phyloP scores from a whole-genome alignment of 768 basidiomycete species.

The Kwoniella sp. region DNA sequence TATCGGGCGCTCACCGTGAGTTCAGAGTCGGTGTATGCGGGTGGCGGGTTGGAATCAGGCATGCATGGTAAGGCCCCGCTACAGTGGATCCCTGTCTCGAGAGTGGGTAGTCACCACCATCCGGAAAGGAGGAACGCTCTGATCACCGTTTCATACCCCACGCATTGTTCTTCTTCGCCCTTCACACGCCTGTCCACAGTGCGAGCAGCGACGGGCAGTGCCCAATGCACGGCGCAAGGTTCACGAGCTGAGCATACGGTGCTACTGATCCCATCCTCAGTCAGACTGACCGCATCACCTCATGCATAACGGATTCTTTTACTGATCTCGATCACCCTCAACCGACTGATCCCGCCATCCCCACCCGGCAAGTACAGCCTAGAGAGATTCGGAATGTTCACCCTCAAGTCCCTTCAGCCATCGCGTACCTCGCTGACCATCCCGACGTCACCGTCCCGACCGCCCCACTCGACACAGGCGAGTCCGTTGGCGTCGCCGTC shows the following conservation, averaged over 20 bases:
- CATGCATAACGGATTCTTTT: neutral
- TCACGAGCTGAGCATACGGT: neutral
- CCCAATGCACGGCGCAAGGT: neutral
- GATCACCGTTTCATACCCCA: too few relatives aligned
- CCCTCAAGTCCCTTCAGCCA: conserved; percentile 1
- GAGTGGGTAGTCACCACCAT: too few relatives aligned
- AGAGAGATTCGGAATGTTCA: neutral
- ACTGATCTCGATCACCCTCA: neutral
- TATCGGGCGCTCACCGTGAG: too few relatives aligned
- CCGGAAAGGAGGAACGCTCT: too few relatives aligned
- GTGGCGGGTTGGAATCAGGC: too few relatives aligned
- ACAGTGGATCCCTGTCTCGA: too few relatives aligned
- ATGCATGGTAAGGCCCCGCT: too few relatives aligned
- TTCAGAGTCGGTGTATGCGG: too few relatives aligned
- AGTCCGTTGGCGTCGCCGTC: neutral
- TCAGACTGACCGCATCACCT: too few relatives aligned
- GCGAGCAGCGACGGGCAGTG: neutral
- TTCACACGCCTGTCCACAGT: neutral
- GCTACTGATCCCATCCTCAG: too few relatives aligned
- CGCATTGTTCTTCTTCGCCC: too few relatives aligned
- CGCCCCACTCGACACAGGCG: neutral
- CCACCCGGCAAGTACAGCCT: too few relatives aligned
- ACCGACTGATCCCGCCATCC: neutral
- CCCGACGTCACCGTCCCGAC: neutral
- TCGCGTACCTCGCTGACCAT: conserved; percentile 2